These are phyloP conservation scores for Xerocomellus dryophilus DNA, from an alignment of 768 basidiomycete genomes.

Conservation along the genomic window DNA sequence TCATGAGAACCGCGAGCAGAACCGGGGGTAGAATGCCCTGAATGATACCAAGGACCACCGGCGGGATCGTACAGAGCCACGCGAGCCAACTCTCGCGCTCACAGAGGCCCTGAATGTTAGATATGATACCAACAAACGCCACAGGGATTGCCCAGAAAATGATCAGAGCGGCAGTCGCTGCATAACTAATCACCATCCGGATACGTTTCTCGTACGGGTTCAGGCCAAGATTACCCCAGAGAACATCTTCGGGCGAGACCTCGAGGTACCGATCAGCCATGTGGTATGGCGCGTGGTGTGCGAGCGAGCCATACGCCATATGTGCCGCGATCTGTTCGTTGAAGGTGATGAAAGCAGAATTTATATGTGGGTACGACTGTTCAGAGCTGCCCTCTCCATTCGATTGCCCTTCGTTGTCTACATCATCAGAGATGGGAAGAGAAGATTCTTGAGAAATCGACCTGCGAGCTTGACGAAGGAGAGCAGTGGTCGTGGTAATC, in stretches of 20 bases:
- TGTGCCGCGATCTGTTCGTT: slow-evolving; percentile 92
- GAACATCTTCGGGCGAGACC: slow-evolving; percentile 82
- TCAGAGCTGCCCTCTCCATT: slow-evolving; percentile 8
- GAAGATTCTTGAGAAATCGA: slow-evolving; percentile 18
- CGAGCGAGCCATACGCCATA: slow-evolving; percentile 69
- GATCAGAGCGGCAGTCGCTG: slow-evolving; percentile 74
- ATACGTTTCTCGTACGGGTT: slow-evolving; percentile 85
- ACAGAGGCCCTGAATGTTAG: slow-evolving; percentile 76
- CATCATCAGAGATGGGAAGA: slow-evolving; percentile 24
- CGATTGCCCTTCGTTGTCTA: slow-evolving; percentile 9
- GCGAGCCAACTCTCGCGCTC: slow-evolving; percentile 62
- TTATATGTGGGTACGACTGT: slow-evolving; percentile 54
- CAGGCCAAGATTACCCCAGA: slow-evolving; percentile 87
- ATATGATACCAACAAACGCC: slow-evolving; percentile 80
- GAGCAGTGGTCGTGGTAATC: slow-evolving; percentile 52
- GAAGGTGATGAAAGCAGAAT: slow-evolving; percentile 86
- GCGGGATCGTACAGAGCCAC: slow-evolving; percentile 78
- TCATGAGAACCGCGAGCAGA: slow-evolving; percentile 84
- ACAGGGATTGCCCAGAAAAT: slow-evolving; percentile 88
- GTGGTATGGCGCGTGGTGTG: slow-evolving; percentile 78
- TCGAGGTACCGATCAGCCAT: slow-evolving; percentile 80
- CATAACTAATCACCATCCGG: slow-evolving; percentile 65
- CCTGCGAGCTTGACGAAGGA: slow-evolving; percentile 51
- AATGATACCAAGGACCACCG: slow-evolving; percentile 72
- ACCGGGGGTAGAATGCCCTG: slow-evolving; percentile 87